Evolutionary conservation across 495 filamentous ascomycete genomes (phyloP).

Genomic region (Podospora fimiseda): DNA sequence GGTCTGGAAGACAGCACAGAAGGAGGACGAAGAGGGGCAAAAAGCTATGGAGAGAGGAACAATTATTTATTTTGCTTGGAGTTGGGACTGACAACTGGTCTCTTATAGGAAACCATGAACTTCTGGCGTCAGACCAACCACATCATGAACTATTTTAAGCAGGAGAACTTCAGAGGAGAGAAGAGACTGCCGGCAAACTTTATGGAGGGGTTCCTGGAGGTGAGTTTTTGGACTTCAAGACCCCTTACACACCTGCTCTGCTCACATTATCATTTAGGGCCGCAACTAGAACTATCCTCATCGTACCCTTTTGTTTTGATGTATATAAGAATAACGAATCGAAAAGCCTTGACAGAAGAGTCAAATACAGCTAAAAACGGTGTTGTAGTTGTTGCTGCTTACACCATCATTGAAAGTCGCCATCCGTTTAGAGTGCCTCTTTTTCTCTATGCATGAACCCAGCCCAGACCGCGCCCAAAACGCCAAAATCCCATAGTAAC

Average conservation of each 20-base stretch:
- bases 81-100: slow-evolving; percentile 4
- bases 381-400: not conserved
- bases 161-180: slow-evolving; percentile 67
- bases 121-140: slow-evolving; percentile 98
- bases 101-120: slow-evolving; percentile 86
- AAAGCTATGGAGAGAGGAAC: not conserved
- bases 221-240: slow-evolving; percentile 27
- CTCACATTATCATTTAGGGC: slow-evolving; percentile 31
- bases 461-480: slow-evolving; percentile 19
- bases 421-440: slow-evolving; percentile 4
- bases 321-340: slow-evolving; percentile 29
- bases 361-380: not conserved
- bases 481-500: slow-evolving; percentile 17
- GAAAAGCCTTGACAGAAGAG: slow-evolving; percentile 8
- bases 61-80: not conserved
- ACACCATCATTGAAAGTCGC: not conserved
- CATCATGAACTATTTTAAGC: slow-evolving; percentile 93
- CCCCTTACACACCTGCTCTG: not conserved
- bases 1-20: not conserved
- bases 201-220: slow-evolving; percentile 89
- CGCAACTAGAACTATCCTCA: slow-evolving; percentile 39
- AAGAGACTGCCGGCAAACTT: slow-evolving; percentile 78
- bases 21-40: not conserved
- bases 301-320: slow-evolving; percentile 17
- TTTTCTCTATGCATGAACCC: slow-evolving; percentile 9